phyloP scores from a whole-genome alignment of 257 asterid genomes.

The Anisodus acutangulus region DNA sequence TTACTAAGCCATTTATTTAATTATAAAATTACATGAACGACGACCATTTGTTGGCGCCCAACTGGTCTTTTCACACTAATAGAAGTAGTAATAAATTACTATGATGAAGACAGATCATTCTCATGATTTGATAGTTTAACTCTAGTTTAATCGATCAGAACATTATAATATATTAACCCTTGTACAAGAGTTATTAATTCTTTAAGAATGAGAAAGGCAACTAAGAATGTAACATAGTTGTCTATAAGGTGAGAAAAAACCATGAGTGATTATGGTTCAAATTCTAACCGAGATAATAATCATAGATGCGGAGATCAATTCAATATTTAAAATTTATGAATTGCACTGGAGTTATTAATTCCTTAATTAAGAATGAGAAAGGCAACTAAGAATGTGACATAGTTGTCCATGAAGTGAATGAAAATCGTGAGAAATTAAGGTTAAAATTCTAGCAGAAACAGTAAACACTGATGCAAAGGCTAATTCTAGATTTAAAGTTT shows the following conservation, averaged over 20 bases:
- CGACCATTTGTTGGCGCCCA: not conserved
- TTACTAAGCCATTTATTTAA: not conserved
- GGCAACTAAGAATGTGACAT: too few relatives aligned
- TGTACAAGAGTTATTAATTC: not conserved
- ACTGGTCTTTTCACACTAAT: slow-evolving; percentile 10
- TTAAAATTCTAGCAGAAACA: too few relatives aligned
- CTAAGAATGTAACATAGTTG: not conserved
- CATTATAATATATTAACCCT: slow-evolving; percentile 9
- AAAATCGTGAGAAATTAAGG: too few relatives aligned
- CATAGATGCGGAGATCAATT: fast-evolving
- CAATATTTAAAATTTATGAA: not conserved
- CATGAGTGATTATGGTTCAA: not conserved
- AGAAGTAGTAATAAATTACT: not conserved
- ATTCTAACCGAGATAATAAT: not conserved
- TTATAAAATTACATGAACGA: not conserved
- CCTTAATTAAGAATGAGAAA: too few relatives aligned
- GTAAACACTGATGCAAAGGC: too few relatives aligned
- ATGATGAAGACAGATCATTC: not conserved
- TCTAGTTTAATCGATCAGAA: not conserved
- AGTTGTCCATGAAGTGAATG: too few relatives aligned
- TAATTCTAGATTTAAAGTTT: too few relatives aligned
- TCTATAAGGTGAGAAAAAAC: not conserved
- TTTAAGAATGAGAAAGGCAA: not conserved
- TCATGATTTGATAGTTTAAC: slow-evolving; percentile 35
- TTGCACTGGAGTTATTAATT: too few relatives aligned